Conservation (phyloP, 441 rosid species). For the Macaranga tanarius region DNA sequence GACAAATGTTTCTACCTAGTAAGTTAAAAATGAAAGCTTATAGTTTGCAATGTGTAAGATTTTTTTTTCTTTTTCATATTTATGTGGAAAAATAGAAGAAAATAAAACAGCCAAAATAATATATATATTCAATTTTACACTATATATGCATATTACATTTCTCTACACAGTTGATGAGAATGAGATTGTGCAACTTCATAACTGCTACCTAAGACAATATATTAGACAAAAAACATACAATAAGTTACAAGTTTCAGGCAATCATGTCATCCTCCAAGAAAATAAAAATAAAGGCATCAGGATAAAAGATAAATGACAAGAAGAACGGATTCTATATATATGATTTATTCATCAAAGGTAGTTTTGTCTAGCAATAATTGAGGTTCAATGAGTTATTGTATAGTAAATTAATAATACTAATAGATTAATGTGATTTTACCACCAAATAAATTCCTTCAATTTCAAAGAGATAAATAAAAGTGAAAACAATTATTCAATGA, state of each 20-base stretch:
- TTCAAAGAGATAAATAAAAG: too few relatives aligned
- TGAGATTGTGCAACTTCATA: background rate
- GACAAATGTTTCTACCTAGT: too few relatives aligned
- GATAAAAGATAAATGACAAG: conserved; percentile 18
- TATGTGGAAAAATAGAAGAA: too few relatives aligned
- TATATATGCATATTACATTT: background rate
- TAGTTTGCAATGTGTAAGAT: too few relatives aligned
- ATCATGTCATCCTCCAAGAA: background rate
- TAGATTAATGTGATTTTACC: too few relatives aligned
- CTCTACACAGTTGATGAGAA: too few relatives aligned
- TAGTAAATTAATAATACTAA: background rate
- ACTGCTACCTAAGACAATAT: background rate
- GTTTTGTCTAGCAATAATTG: conserved; percentile 17
- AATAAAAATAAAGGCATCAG: background rate
- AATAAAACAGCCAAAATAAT: too few relatives aligned
- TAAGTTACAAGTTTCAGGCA: background rate
- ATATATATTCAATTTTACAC: too few relatives aligned
- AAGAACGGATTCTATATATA: background rate
- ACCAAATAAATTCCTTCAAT: too few relatives aligned
- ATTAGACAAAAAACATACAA: background rate
- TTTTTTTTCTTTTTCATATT: too few relatives aligned
- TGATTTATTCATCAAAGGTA: conserved; percentile 1
- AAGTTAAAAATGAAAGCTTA: too few relatives aligned
- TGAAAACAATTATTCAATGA: background rate
- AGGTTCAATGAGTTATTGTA: background rate